Conservation (phyloP, 1,284 basidiomycete genomes). For the Microstroma glucosiphilum region DNA sequence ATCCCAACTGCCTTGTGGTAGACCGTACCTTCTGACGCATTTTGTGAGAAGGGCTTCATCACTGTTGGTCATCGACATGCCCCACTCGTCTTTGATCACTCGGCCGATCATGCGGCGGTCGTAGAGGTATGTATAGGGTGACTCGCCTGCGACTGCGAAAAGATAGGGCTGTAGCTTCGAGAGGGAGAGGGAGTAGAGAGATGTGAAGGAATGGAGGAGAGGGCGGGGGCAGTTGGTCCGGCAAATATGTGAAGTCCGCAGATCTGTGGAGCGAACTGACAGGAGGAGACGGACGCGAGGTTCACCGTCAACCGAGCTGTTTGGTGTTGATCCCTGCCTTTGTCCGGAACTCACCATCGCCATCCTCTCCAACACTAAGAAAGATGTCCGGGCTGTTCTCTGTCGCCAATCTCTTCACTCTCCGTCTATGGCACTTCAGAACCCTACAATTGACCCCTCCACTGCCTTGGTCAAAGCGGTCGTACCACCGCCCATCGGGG, state of each 20-base stretch:
- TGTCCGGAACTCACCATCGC: constrained; percentile 73
- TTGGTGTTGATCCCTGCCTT: too few relatives aligned
- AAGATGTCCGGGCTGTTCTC: constrained; percentile 77
- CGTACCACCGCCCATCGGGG: constrained; percentile 16
- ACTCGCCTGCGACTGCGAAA: constrained; percentile 54
- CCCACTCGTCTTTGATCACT: constrained; percentile 67
- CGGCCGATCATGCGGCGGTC: constrained; percentile 73
- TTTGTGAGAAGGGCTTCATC: constrained; percentile 59
- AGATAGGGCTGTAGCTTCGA: constrained; percentile 54
- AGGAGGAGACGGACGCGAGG: constrained; percentile 58
- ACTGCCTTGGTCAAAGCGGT: constrained; percentile 12
- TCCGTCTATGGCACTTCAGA: constrained; percentile 41
- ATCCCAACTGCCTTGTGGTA: constrained; percentile 53
- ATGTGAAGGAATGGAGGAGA: constrained; percentile 56
- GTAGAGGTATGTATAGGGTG: constrained; percentile 70
- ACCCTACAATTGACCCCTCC: constrained; percentile 29
- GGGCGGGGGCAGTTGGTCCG: constrained; percentile 58
- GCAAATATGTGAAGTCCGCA: constrained; percentile 8
- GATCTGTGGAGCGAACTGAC: not conserved
- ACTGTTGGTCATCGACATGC: constrained; percentile 54
- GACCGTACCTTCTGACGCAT: constrained; percentile 77
- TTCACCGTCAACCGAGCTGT: constrained; percentile 32
- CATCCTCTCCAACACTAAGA: constrained; percentile 74
- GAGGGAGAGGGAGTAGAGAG: constrained; percentile 54
- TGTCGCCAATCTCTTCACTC: constrained; percentile 68